Base-by-base conservation (phyloP, 148 eudicot species). In the Silene latifolia region DNA sequence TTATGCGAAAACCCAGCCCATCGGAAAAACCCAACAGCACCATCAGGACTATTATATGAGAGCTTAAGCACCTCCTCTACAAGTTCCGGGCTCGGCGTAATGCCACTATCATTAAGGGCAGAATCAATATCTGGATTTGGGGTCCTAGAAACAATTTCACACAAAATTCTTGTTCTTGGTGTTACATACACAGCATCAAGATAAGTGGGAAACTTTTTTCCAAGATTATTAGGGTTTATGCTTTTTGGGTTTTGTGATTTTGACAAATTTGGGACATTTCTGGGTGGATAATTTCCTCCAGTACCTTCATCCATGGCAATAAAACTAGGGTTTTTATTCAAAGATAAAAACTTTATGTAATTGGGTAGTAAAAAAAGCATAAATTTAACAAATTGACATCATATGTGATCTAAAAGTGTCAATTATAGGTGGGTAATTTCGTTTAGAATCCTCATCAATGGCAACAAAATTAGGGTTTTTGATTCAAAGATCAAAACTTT, bases 11-110 rank as follows among this genome's bases (percentile, higher is more conserved):
- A 25, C 51, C 97, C 93, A 0, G 89, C 84, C 95, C 97, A 91
- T 70, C 88, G 79, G 72, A 93, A 93, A 73, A 91, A 89, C 65
- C 79, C 81, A 42, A 91, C 80, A 20, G 97, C 90, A 24, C 82
- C 86, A 44, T 76, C 76, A 19, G 97, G 90, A 44, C 74, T 81
- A 14, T 82, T 87, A 51, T 91, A 91, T 0, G 88, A 91, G 39
- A 88, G 81, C 80, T 87, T 89, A 69, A 93, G 89, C 15, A 93
- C 93, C 63, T 88, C 88, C 65, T 86, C 93, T 0, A 91, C 87
- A 4, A 88, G 79, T 63, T 89, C 91, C 5, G 86, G 84, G 51
- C 70, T 72, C 1, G 95, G 95, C 14, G 77, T 74, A 53, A 89
- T 81, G 6, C 83, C 86, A 19, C 86, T 82, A 23, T 84, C 63